Base-by-base conservation (phyloP, 305 asterid species). In the Solanum hybrid region DNA sequence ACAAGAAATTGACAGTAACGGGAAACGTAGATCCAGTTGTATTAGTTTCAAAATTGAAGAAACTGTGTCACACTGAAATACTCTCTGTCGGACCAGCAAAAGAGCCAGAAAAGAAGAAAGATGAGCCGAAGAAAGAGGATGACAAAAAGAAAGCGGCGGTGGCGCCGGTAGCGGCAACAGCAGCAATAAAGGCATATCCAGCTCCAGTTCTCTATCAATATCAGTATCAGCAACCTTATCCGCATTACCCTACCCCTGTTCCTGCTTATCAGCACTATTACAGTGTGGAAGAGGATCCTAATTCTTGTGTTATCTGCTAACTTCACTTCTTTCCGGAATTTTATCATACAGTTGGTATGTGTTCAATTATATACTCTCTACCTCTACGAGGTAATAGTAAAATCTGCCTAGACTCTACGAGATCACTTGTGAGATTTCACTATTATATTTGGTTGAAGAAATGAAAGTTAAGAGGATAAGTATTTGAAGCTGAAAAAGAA, bases 91-190 rank as follows among this genome's bases (percentile, higher is more conserved):
- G 98, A 39, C 97, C 99, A 1, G 96, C 96, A 9, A 96, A 95
- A 61, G 98, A 94, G 92, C 95, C 96, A 0, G 98, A 95, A 13
- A 95, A 96, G 96, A 94, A 96, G 68, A 95, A 95, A 79, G 95
- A 94, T 0, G 95, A 94, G 65, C 91, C 89, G 32, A 91, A 92
- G 86, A 91, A 94, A 41, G 90, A 10, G 92, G 24, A 80, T 89
- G 89, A 90, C 90, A 91, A 91, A 45, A 91, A 91, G 51, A 34
- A 38, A 89, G 88, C 15, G n/a, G n/a, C n/a, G n/a, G n/a, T n/a
- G n/a, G n/a, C n/a, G n/a, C n/a, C n/a, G n/a, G n/a, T n/a, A 4
- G 51, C 14, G 5, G 51, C 51, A 11, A 4, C 87, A 1, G 70
- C 87, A 73, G 91, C 92, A 33, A 57, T 90, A 12, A 90, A 92